Conservation (phyloP, 1,284 basidiomycete genomes). For the Papiliotrema fonsecae region DNA sequence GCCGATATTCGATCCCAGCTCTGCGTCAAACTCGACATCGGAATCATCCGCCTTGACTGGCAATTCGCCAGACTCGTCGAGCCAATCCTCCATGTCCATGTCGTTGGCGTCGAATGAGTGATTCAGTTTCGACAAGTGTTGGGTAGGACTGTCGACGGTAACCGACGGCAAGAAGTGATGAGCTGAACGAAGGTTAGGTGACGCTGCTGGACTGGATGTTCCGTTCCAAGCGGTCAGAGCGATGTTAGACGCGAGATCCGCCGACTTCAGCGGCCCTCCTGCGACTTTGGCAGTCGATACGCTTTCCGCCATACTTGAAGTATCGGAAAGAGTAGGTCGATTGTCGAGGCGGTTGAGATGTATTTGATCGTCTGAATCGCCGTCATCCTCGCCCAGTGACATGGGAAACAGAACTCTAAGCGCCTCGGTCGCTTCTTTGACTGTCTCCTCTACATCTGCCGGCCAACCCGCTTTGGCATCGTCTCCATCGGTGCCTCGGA, state of each 20-base stretch:
- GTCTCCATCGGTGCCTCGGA: conserved; percentile 27
- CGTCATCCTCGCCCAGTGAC: conserved; percentile 19
- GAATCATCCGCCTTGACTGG: conserved; percentile 44
- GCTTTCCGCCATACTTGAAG: conserved; percentile 22
- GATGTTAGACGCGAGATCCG: conserved; percentile 19
- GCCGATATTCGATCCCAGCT: conserved; percentile 23
- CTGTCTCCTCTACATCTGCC: conserved; percentile 32
- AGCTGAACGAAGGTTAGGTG: conserved; percentile 22
- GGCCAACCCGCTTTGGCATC: conserved; percentile 15
- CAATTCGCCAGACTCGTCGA: conserved; percentile 39
- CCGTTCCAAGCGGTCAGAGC: conserved; percentile 29
- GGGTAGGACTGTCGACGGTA: conserved; percentile 30
- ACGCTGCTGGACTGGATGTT: conserved; percentile 33
- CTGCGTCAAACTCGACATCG: conserved; percentile 24
- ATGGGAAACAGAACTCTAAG: conserved; percentile 38
- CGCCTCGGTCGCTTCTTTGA: conserved; percentile 41
- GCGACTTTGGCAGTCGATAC: conserved; percentile 17
- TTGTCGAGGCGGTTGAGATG: conserved; percentile 31
- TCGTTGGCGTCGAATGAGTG: conserved; percentile 26
- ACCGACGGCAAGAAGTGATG: conserved; percentile 8
- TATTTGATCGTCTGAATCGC: conserved; percentile 12
- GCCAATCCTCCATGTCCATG: conserved; percentile 33
- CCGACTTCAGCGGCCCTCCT: conserved; percentile 26
- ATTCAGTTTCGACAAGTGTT: conserved; percentile 24
- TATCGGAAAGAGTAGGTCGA: conserved; percentile 17